These are phyloP conservation scores for Protomyces gravidus DNA, from an alignment of 1,139 yeast species.

Conservation along the genomic window DNA sequence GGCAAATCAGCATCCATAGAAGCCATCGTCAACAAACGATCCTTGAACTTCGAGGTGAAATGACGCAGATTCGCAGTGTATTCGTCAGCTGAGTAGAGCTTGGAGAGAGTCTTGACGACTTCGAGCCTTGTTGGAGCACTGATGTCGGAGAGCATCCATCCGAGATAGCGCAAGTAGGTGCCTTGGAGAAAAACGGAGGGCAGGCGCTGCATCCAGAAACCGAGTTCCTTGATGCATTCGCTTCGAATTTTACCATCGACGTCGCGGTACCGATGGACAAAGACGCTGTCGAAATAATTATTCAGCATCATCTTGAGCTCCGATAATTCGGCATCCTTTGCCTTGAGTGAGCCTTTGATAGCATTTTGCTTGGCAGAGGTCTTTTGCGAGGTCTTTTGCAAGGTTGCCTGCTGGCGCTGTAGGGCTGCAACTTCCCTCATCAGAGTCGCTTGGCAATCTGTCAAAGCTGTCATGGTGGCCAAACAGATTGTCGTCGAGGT, in stretches of 20 bases:
- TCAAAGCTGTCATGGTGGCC: conserved; percentile 56
- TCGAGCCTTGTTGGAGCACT: conserved; percentile 59
- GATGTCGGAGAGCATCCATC: conserved; percentile 78
- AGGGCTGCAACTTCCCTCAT: conserved; percentile 42
- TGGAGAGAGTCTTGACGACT: conserved; percentile 53
- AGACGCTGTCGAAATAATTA: conserved; percentile 51
- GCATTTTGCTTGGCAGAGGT: conserved; percentile 45
- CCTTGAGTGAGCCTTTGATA: conserved; percentile 48
- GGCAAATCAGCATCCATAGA: conserved; percentile 50
- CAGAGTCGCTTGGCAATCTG: conserved; percentile 50
- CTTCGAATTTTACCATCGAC: conserved; percentile 66
- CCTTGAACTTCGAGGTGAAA: conserved; percentile 66
- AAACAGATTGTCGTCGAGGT: conserved; percentile 61
- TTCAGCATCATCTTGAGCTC: conserved; percentile 55
- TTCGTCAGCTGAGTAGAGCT: conserved; percentile 48
- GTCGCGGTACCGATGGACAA: conserved; percentile 77
- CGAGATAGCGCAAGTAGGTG: conserved; percentile 67
- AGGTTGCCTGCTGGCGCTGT: conserved; percentile 41
- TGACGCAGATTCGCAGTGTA: conserved; percentile 54
- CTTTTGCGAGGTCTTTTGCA: conserved; percentile 40
- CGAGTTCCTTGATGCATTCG: conserved; percentile 60
- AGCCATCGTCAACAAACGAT: conserved; percentile 61
- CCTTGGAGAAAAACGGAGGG: conserved; percentile 72
- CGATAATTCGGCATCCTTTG: conserved; percentile 51
- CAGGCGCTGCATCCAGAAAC: conserved; percentile 62